Evolutionary conservation across 768 basidiomycete species (phyloP).

Genomic region (Tulasnella sp.): DNA sequence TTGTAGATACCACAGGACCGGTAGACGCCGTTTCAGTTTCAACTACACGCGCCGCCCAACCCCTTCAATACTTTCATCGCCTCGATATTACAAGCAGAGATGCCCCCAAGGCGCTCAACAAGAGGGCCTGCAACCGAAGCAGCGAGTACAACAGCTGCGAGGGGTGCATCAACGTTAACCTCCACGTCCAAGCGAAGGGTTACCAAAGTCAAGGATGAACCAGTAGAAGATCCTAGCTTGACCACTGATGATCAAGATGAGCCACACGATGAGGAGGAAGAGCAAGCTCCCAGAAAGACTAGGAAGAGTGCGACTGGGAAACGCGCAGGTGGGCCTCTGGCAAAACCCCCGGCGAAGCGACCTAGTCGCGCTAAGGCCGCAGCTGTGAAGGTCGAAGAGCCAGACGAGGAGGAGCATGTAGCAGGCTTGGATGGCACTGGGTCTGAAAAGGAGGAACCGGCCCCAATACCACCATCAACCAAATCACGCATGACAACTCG

Average conservation of each 20-base stretch:
- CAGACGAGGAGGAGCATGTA: not conserved
- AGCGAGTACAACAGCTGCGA: not conserved
- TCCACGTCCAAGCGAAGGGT: slow-evolving; percentile 2
- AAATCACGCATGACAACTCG: not conserved
- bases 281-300: not conserved
- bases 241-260: slow-evolving; percentile 2
- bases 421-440: not conserved
- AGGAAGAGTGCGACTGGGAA: not conserved
- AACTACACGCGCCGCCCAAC: slow-evolving; percentile 1
- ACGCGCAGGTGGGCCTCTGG: not conserved
- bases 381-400: not conserved
- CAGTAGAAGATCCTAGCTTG: not conserved
- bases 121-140: slow-evolving; percentile 6
- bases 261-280: slow-evolving; percentile 12
- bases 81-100: not conserved
- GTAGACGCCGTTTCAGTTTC: not conserved
- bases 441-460: not conserved
- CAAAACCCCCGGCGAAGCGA: not conserved
- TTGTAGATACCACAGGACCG: too few relatives aligned
- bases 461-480: not conserved
- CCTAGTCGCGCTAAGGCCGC: not conserved
- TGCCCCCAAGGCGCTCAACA: slow-evolving; percentile 10
- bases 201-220: not conserved
- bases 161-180: not conserved
- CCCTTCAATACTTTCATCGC: slow-evolving; percentile 2